These are phyloP conservation scores for Pichia manshurica DNA, from an alignment of 805 yeast species.

Conservation along the genomic window DNA sequence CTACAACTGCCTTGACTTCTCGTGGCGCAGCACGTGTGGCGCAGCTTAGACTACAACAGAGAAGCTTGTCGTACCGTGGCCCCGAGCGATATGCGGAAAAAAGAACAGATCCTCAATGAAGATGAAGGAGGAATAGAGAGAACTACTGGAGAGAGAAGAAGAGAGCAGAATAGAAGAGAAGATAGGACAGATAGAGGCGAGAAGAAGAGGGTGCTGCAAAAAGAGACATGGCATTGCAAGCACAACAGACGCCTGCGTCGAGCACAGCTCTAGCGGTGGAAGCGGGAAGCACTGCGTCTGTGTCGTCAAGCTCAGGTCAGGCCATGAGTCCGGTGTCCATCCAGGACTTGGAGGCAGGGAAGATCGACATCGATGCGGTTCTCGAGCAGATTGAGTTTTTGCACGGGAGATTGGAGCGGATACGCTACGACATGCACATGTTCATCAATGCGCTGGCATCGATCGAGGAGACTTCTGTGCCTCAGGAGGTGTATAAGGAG, in stretches of 20 bases:
- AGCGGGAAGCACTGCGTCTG: too few species aligned
- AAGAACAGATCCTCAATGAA: too few species aligned
- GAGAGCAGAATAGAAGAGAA: too few species aligned
- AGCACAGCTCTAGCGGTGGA: too few species aligned
- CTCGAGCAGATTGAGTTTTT: slow-evolving; percentile 34
- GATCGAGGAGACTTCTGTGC: slow-evolving; percentile 40
- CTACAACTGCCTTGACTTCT: too few species aligned
- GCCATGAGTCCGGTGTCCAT: slow-evolving; percentile 20
- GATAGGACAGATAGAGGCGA: too few species aligned
- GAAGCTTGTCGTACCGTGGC: slow-evolving; percentile 1
- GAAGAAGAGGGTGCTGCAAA: too few species aligned
- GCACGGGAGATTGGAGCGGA: slow-evolving; percentile 24
- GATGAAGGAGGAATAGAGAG: too few species aligned
- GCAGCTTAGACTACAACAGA: background rate
- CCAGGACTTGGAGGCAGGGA: slow-evolving; percentile 39
- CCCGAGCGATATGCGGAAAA: background rate
- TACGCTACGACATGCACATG: slow-evolving; percentile 37
- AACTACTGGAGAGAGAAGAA: too few species aligned
- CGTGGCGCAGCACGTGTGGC: too few species aligned
- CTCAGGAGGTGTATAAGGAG: slow-evolving; percentile 37
- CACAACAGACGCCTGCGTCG: too few species aligned
- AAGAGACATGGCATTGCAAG: too few species aligned
- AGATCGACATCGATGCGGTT: slow-evolving; percentile 30
- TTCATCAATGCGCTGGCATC: slow-evolving; percentile 33
- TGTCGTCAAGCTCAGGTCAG: background rate